Evolutionary conservation across 192 early-diverging fungal genomes (phyloP).

Genomic region (Gamsiella multidivaricata): DNA sequence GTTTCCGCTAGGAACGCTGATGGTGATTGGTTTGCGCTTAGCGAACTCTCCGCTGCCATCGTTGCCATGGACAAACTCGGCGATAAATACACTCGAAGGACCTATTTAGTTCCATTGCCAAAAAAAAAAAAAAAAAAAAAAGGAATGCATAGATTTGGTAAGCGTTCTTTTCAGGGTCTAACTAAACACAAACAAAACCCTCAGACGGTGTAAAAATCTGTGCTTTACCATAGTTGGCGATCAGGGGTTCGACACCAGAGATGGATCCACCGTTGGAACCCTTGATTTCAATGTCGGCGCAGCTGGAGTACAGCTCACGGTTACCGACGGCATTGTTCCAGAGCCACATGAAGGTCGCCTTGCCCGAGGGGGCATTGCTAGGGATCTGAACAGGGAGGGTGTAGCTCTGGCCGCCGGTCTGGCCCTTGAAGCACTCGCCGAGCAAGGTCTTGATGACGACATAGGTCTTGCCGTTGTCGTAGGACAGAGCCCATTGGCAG

Average conservation of each 20-base stretch:
- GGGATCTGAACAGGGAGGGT: slow-evolving; percentile 42
- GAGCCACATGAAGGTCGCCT: slow-evolving; percentile 61
- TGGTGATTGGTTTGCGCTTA: neutral
- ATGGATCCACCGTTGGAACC: slow-evolving; percentile 45
- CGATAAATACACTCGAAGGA: no score
- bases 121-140: no score
- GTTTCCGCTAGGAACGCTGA: neutral
- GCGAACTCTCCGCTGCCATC: neutral
- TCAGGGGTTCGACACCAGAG: slow-evolving; percentile 53
- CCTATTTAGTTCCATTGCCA: no score
- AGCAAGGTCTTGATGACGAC: slow-evolving; percentile 70
- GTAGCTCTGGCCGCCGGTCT: slow-evolving; percentile 23
- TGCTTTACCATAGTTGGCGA: slow-evolving; percentile 52
- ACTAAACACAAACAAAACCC: no score
- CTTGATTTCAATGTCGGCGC: slow-evolving; percentile 67
- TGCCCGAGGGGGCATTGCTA: slow-evolving; percentile 38
- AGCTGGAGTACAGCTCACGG: slow-evolving; percentile 74
- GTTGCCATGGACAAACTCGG: neutral
- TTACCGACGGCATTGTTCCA: slow-evolving; percentile 75
- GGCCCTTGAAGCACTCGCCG: slow-evolving; percentile 56
- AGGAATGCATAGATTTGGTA: no score
- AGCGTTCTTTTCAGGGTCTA: neutral
- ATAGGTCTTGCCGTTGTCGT: slow-evolving; percentile 71
- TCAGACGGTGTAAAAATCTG: neutral
- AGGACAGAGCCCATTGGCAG: slow-evolving; percentile 76